Base-by-base conservation (phyloP, 345 rosid species). In the Lepidium didymum region DNA sequence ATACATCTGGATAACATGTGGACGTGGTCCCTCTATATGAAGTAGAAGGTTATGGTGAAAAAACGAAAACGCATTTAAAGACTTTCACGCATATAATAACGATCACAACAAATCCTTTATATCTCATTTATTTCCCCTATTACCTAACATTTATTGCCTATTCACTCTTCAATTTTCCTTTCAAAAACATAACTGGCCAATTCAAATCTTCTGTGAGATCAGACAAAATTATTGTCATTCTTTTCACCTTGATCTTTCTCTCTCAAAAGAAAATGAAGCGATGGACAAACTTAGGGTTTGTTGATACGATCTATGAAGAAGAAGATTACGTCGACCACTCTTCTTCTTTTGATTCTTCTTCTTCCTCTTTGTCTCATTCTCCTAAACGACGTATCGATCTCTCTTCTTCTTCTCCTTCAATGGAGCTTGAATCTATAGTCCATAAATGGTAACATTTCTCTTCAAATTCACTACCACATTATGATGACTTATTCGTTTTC, bases 301-400 rank as follows among this genome's bases (percentile, higher is more conserved):
- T 86, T 0, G 90, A 88, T 33, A 92, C 98, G 16, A 92, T 92
- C 23, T 81, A 92, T 27, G 98, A 90, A 52, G 98, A 92, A 68
- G 98, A 89, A 63, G 60, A 64, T 44, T 88, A 77, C 37, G 44
- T 51, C 29, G 78, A 79, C 16, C 62, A 76, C 43, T 58, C 69
- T 66, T 78, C 83, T 19, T 68, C 87, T 1, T 47, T 62, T 21
- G 64, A 81, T 27, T 62, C 73, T 56, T 72, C 70, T 4, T 72
- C 78, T 27, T 77, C 54, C 1, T 68, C 75, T 56, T 66, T 80
- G 16, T 71, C 82, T 68, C 64, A 69, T 72, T 73, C 77, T 13
- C 62, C 74, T 25, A 50, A 16, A 33, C 68, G 15, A 25, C 61
- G 70, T 47, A 53, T 37, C 59, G 9, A 41, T 70, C 74, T 73